Evolutionary conservation across 192 early-diverging fungal species (phyloP).

Genomic region (Coemansia guatemalensis): DNA sequence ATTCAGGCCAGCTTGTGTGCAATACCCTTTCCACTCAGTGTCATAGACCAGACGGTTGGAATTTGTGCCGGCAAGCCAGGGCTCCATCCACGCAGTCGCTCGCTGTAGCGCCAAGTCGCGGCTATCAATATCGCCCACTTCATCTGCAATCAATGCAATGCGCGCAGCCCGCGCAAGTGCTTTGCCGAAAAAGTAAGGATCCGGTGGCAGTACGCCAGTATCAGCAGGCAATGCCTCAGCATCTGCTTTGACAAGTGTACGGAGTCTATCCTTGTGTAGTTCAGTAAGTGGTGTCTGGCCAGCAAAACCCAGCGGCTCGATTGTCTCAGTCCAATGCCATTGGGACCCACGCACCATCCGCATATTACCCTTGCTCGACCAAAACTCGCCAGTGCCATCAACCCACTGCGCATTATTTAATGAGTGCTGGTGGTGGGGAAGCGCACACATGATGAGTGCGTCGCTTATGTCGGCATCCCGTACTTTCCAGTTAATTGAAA

Average conservation of each 20-base stretch:
- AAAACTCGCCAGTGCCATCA: conserved; percentile 22
- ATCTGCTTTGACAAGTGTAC: conserved; percentile 37
- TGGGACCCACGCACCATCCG: conserved; percentile 28
- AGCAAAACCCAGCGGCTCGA: conserved; percentile 45
- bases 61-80: conserved; percentile 43
- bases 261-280: conserved; percentile 10
- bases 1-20: conserved; percentile 25
- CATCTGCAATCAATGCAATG: conserved; percentile 56
- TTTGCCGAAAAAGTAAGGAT: conserved; percentile 60
- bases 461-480: conserved; percentile 1
- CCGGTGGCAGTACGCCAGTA: conserved; percentile 22
- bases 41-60: conserved; percentile 41
- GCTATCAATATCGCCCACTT: conserved; percentile 30
- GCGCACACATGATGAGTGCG: conserved; percentile 27
- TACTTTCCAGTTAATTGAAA: conserved; percentile 19
- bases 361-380: conserved; percentile 50
- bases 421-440: conserved; percentile 46
- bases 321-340: conserved; percentile 40
- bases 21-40: conserved; percentile 50
- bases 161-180: conserved; percentile 48
- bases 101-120: conserved; percentile 23
- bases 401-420: conserved; percentile 8
- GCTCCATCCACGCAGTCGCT: conserved; percentile 30
- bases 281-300: conserved; percentile 23
- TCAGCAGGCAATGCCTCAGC: conserved; percentile 6